Conservation (phyloP, 2,329 filamentous ascomycete species). For the Epichloe elymi region DNA sequence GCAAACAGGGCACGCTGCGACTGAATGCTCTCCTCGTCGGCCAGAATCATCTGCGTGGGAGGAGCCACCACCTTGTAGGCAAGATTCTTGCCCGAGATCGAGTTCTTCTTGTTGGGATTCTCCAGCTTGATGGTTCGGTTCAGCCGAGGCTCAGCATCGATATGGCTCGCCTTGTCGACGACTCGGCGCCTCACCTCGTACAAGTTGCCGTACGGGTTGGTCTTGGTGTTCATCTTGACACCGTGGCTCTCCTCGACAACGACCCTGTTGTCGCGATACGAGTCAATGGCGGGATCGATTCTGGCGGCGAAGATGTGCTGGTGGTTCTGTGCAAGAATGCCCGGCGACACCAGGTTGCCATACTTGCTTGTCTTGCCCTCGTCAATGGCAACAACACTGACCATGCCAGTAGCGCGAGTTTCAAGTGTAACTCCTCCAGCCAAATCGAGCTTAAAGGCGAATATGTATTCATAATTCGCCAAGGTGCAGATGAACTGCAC, state of each 20-base stretch:
- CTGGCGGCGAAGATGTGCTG: slow-evolving; percentile 56
- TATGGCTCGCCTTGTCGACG: slow-evolving; percentile 31
- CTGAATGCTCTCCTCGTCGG: slow-evolving; percentile 27
- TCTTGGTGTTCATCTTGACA: slow-evolving; percentile 29
- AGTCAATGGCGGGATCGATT: slow-evolving; percentile 51
- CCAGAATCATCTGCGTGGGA: slow-evolving; percentile 31
- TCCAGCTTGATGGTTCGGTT: slow-evolving; percentile 39
- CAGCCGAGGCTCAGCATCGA: slow-evolving; percentile 39
- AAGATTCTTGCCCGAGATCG: slow-evolving; percentile 33
- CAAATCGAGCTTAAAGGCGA: slow-evolving; percentile 44
- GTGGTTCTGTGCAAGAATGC: slow-evolving; percentile 54
- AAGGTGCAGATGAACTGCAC: slow-evolving; percentile 58
- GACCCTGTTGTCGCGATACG: slow-evolving; percentile 35
- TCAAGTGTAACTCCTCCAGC: slow-evolving; percentile 49
- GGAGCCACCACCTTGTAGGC: slow-evolving; percentile 35
- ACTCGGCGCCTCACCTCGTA: slow-evolving; percentile 40
- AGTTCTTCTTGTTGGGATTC: slow-evolving; percentile 31
- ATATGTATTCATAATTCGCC: slow-evolving; percentile 55
- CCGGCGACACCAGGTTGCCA: slow-evolving; percentile 50
- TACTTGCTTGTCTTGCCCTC: slow-evolving; percentile 37
- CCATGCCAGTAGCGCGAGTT: slow-evolving; percentile 51
- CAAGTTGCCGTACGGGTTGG: slow-evolving; percentile 48
- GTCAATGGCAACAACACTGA: slow-evolving; percentile 47
- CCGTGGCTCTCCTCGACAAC: slow-evolving; percentile 25
- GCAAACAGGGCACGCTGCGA: slow-evolving; percentile 31